Conservation (phyloP, 352 stramenopile genomes). For the Phytophthora vignae region DNA sequence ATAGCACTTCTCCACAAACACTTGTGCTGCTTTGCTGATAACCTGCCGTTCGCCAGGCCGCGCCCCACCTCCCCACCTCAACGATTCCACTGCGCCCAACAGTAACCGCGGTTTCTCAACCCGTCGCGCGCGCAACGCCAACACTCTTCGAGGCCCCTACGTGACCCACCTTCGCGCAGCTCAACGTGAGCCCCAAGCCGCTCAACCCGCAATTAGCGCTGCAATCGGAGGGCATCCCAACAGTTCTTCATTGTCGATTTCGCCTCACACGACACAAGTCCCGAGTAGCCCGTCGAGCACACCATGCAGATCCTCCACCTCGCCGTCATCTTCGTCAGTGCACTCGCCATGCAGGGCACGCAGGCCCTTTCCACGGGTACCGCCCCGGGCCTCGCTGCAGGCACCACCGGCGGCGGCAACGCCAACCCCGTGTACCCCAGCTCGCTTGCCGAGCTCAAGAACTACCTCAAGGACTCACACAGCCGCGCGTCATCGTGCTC, state of each 20-base stretch:
- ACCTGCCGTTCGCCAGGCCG: conserved; percentile 1
- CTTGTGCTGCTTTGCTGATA: conserved; percentile 11
- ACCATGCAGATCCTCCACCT: conserved; percentile 34
- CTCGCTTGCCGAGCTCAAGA: conserved; percentile 52
- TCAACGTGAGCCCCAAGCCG: too few species aligned
- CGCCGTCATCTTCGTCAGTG: conserved; percentile 24
- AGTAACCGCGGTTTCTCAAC: not conserved
- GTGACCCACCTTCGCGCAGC: not conserved
- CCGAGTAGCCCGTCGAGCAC: conserved; percentile 3
- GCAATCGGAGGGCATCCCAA: not conserved
- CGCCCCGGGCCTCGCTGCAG: conserved; percentile 24
- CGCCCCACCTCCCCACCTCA: not conserved
- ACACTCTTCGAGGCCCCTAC: not conserved
- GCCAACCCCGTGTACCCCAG: conserved; percentile 48
- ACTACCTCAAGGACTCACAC: conserved; percentile 45
- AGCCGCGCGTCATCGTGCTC: conserved; percentile 58
- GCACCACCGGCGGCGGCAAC: conserved; percentile 54
- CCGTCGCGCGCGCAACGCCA: not conserved
- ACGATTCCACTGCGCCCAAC: not conserved
- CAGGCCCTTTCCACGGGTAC: conserved; percentile 38
- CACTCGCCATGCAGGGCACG: conserved; percentile 40
- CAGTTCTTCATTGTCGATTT: conserved; percentile 31
- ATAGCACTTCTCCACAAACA: conserved; percentile 11
- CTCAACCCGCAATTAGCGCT: conserved; percentile 4
- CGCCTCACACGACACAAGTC: conserved; percentile 19